Percentiles rank a stretch among this genome's conserved stretches.
phyloP scores from a whole-genome alignment of 225 moss, liverwort and hornwort species.

The Anthoceros angustus region DNA sequence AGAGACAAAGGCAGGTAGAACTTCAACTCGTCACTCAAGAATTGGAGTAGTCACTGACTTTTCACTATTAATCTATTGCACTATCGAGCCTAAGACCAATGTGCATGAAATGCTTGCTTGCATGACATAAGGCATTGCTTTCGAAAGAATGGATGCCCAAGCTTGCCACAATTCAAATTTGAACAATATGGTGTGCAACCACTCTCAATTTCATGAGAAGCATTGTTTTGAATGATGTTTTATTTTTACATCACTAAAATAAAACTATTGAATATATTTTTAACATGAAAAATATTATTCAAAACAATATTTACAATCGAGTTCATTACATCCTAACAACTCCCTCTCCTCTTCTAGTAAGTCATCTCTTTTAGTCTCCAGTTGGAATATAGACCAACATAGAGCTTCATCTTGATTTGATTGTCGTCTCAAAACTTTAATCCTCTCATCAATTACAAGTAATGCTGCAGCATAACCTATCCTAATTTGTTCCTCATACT shows the following conservation, averaged over 20 bases:
- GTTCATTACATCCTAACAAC: not conserved
- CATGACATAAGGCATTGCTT: too few relatives aligned
- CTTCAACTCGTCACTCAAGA: too few relatives aligned
- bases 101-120: too few relatives aligned
- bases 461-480: constrained; percentile 1
- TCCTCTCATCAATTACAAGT: not conserved
- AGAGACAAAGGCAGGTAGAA: too few relatives aligned
- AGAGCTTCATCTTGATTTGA: not conserved
- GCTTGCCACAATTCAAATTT: too few relatives aligned
- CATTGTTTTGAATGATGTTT: too few relatives aligned
- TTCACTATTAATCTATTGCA: too few relatives aligned
- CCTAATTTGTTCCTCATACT: not conserved
- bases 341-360: not conserved
- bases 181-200: too few relatives aligned
- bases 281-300: not conserved
- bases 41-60: too few relatives aligned
- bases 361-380: not conserved
- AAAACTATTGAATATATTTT: not conserved
- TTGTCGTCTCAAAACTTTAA: not conserved
- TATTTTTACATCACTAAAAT: not conserved
- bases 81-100: too few relatives aligned
- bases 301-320: not conserved
- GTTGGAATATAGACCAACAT: not conserved
- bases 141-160: too few relatives aligned
- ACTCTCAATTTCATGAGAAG: too few relatives aligned